A percentile compares a stretch with the other conserved stretches of the same genome.
These are phyloP conservation scores for Samsoniella hepiali DNA, from an alignment of 2,329 filamentous ascomycete genomes.

Conservation along the genomic window DNA sequence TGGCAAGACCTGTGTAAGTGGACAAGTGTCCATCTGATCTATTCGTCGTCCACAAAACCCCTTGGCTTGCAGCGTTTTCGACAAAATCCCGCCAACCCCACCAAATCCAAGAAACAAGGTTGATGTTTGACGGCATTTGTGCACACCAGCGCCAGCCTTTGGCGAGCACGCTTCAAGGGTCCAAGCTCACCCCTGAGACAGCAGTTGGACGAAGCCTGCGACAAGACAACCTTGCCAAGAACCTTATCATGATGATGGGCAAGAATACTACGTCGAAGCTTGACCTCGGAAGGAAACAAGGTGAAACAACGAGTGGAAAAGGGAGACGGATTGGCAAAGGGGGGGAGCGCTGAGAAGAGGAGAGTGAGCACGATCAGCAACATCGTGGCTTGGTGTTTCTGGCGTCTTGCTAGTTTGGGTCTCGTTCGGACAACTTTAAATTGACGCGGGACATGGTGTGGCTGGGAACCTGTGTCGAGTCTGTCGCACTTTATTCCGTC, in stretches of 20 bases:
- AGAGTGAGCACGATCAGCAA: constrained; percentile 5
- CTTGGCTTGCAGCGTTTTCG: constrained; percentile 6
- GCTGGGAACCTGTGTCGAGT: constrained; percentile 6
- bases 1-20: constrained; percentile 17
- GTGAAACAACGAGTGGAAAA: constrained; percentile 10
- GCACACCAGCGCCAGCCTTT: background rate
- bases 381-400: constrained; percentile 11
- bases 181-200: constrained; percentile 17
- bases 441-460: constrained; percentile 6
- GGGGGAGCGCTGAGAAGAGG: background rate
- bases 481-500: constrained; percentile 16
- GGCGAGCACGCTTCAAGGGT: constrained; percentile 9
- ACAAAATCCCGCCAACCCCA: background rate
- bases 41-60: background rate
- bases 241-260: constrained; percentile 12
- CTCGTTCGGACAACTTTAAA: constrained; percentile 12
- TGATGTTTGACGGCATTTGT: background rate
- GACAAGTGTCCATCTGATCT: constrained; percentile 15
- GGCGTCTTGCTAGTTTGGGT: constrained; percentile 1
- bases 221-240: constrained; percentile 16
- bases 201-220: background rate
- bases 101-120: background rate
- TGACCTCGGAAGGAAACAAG: constrained; percentile 2
- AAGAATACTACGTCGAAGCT: background rate
- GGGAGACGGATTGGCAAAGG: constrained; percentile 9